phyloP scores from a whole-genome alignment of 176 grass and related monocot species.

The Rhipidocladum racemiflorum region DNA sequence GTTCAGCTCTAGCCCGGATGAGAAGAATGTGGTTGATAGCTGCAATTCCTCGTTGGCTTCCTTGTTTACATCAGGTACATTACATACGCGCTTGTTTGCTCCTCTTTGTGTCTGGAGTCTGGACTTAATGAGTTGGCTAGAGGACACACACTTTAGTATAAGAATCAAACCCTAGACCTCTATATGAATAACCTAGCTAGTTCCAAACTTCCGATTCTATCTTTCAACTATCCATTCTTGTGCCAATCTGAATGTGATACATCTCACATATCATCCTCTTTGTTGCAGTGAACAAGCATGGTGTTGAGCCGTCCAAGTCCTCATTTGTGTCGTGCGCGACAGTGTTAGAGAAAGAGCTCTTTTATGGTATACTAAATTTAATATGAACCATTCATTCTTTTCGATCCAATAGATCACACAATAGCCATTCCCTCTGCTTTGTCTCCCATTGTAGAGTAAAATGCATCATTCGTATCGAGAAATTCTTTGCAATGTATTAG shows the following conservation, averaged over 20 bases:
- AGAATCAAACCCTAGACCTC: background rate
- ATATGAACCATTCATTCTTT: no score
- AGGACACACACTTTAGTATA: background rate
- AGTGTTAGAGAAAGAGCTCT: slow-evolving; percentile 34
- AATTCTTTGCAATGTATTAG: no score
- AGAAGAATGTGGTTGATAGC: slow-evolving; percentile 53
- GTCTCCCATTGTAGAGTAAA: no score
- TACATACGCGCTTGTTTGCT: background rate
- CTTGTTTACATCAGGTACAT: slow-evolving; percentile 68
- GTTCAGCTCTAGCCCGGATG: slow-evolving; percentile 75
- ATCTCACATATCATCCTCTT: background rate
- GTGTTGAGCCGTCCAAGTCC: slow-evolving; percentile 62
- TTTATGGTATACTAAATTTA: no score
- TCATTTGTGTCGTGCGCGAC: slow-evolving; percentile 81
- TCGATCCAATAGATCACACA: no score
- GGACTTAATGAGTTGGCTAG: background rate
- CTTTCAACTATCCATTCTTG: background rate
- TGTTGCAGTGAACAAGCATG: slow-evolving; percentile 66
- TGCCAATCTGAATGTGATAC: background rate
- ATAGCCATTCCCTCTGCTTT: no score
- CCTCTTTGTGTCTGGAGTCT: background rate
- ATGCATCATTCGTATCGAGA: no score
- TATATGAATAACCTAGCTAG: background rate
- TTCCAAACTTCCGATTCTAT: background rate
- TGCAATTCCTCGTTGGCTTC: slow-evolving; percentile 85